These are phyloP conservation scores for Auxenochlorella pyrenoidosa DNA, from an alignment of 139 green algal genomes.

Conservation along the genomic window DNA sequence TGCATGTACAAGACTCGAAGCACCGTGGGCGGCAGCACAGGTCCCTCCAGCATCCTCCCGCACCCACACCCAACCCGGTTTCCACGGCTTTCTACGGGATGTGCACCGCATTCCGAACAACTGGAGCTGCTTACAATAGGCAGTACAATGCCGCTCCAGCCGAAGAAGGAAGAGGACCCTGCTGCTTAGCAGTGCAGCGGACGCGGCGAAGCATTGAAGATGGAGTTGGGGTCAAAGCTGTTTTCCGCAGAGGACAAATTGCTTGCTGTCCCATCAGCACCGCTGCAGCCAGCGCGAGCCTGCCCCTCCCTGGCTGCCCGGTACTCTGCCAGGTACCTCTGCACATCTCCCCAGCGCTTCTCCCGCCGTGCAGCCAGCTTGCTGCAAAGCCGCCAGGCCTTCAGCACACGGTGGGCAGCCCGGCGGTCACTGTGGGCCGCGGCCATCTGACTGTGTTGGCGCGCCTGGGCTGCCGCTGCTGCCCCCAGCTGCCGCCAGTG, in stretches of 20 bases:
- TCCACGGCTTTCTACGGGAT: too few relatives aligned
- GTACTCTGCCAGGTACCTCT: constrained; percentile 7
- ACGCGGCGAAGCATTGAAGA: neutral
- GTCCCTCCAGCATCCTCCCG: too few relatives aligned
- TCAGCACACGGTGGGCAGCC: neutral
- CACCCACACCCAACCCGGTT: too few relatives aligned
- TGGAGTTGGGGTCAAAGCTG: constrained; percentile 4
- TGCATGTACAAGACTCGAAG: too few relatives aligned
- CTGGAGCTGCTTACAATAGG: neutral
- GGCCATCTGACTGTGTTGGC: neutral
- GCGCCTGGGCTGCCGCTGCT: neutral
- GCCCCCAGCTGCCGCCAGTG: constrained; percentile 13
- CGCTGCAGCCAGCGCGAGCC: neutral
- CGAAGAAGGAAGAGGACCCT: too few relatives aligned
- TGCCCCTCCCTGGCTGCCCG: neutral
- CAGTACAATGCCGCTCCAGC: too few relatives aligned
- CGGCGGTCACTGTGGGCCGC: neutral
- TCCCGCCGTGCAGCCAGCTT: neutral
- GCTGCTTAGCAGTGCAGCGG: too few relatives aligned
- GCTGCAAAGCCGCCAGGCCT: neutral
- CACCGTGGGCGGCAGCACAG: too few relatives aligned
- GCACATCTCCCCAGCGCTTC: neutral
- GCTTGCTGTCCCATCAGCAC: neutral
- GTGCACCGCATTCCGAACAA: neutral
- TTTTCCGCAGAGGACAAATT: constrained; percentile 15